These are phyloP conservation scores for Pulveroboletus sp. DNA, from an alignment of 768 basidiomycete species.

Conservation along the genomic window DNA sequence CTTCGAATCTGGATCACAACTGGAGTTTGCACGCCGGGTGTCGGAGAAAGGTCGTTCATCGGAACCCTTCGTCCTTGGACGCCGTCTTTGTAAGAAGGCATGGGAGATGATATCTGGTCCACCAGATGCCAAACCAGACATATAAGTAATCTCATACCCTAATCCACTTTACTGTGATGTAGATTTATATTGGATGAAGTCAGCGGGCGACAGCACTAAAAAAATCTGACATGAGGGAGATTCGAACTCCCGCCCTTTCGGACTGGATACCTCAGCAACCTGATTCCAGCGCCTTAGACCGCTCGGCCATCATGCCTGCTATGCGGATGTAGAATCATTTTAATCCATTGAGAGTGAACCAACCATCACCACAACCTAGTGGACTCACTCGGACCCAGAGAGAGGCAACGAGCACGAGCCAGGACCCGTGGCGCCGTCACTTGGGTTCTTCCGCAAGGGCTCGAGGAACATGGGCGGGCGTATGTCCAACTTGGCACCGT, in stretches of 20 bases:
- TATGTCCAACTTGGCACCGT: no score
- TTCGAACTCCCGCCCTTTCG: constrained; percentile 34
- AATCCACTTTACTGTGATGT: constrained; percentile 1
- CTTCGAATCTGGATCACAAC: constrained; percentile 53
- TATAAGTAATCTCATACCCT: constrained; percentile 24
- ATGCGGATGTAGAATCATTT: background rate
- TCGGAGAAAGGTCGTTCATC: constrained; percentile 62
- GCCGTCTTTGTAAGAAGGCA: constrained; percentile 36
- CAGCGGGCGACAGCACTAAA: background rate
- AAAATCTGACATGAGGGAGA: constrained; percentile 29
- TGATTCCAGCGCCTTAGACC: constrained; percentile 59
- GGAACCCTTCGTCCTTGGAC: constrained; percentile 49
- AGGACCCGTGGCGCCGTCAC: no score
- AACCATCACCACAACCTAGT: no score
- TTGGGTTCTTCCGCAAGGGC: no score
- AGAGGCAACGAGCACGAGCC: no score
- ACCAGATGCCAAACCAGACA: constrained; percentile 24
- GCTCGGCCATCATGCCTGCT: constrained; percentile 46
- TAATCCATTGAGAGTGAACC: no score
- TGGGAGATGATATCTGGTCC: constrained; percentile 36
- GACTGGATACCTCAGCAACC: constrained; percentile 29
- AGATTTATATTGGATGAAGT: background rate
- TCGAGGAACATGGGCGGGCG: no score
- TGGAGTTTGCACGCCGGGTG: constrained; percentile 49
- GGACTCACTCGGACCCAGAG: no score